Evolutionary conservation across 2,329 filamentous ascomycete species (phyloP).

Genomic region (Fusarium luffae): DNA sequence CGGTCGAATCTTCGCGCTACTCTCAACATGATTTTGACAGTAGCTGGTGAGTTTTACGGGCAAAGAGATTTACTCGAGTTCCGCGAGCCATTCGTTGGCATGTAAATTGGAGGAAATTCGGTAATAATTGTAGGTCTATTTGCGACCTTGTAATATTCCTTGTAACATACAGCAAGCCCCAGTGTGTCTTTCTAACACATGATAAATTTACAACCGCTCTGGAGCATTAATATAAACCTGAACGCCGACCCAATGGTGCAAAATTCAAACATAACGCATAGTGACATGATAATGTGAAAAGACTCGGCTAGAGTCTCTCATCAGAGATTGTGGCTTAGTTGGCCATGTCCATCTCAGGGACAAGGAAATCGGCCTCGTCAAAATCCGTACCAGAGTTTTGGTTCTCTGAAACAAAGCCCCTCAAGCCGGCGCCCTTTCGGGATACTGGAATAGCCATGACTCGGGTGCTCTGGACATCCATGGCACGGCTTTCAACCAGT

Average conservation of each 20-base stretch:
- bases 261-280: conserved; percentile 24
- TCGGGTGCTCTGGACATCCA: conserved; percentile 55
- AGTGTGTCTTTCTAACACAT: conserved; percentile 10
- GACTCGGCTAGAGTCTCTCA: not conserved
- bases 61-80: conserved; percentile 86
- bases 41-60: conserved; percentile 89
- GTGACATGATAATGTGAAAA: conserved; percentile 13
- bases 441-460: conserved; percentile 61
- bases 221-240: conserved; percentile 32
- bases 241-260: conserved; percentile 40
- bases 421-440: conserved; percentile 43
- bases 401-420: conserved; percentile 59
- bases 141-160: conserved; percentile 27
- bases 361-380: conserved; percentile 75
- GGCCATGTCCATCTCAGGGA: conserved; percentile 57
- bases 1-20: conserved; percentile 72
- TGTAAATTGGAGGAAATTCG: conserved; percentile 46
- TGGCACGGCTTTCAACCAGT: conserved; percentile 54
- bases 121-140: conserved; percentile 18
- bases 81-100: conserved; percentile 68
- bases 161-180: conserved; percentile 28
- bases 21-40: conserved; percentile 89
- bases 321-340: conserved; percentile 11
- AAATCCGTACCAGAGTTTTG: conserved; percentile 66
- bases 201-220: conserved; percentile 36